Conservation (phyloP, 2,329 filamentous ascomycete species). For the Fusarium drepaniforme region DNA sequence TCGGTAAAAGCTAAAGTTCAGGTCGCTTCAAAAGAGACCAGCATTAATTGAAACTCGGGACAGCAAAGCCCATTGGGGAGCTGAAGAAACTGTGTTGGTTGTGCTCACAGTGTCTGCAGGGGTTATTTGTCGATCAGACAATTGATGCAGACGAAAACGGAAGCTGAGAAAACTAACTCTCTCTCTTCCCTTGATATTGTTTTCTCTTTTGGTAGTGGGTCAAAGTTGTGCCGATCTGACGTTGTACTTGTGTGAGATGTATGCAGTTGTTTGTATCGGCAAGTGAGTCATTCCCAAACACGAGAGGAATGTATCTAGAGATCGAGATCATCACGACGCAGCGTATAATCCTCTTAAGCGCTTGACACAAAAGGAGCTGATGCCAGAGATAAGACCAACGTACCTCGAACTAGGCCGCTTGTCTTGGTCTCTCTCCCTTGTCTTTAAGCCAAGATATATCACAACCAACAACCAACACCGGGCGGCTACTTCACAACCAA, state of each 20-base stretch:
- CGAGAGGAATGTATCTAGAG: neutral
- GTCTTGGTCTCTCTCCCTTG: conserved; percentile 2
- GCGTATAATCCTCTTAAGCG: conserved; percentile 12
- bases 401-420: neutral
- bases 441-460: neutral
- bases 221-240: conserved; percentile 7
- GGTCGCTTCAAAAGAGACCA: neutral
- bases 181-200: neutral
- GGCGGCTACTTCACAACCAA: conserved; percentile 12
- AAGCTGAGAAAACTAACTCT: neutral
- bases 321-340: neutral
- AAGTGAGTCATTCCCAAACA: conserved; percentile 5
- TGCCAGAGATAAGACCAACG: neutral
- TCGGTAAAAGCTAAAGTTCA: neutral
- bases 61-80: conserved; percentile 44
- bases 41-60: conserved; percentile 16
- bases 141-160: neutral
- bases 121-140: neutral
- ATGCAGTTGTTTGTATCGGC: neutral
- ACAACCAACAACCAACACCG: conserved; percentile 19
- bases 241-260: neutral
- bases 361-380: neutral
- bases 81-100: conserved; percentile 50
- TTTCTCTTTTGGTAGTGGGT: neutral
- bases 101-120: conserved; percentile 26